Evolutionary conservation across 208 protist genomes (phyloP), one percentile per base, ranked within the genome.

Genomic region (Trypanosoma cruzi): DNA sequence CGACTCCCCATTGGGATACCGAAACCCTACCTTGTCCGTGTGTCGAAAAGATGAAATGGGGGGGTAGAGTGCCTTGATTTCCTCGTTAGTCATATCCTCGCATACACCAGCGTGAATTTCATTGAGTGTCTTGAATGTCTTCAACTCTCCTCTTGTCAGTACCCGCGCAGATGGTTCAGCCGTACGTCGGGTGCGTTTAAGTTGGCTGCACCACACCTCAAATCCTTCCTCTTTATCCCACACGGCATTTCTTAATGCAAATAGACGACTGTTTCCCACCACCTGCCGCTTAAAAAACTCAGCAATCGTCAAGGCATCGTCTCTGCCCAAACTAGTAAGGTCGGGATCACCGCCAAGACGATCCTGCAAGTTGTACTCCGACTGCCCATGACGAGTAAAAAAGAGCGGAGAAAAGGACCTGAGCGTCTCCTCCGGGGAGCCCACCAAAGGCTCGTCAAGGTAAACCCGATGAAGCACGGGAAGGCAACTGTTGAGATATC

Each of bases 81-180:
- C 89, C 8, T 92, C 82, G 62, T 89, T 90, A 26, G 89, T 95
- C 81, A 95, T 89, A 61, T 92, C 84, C 70, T 95, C 89, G 52
- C 89, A 95, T 56, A 95, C 87, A 28, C 89, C 89, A 58, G 86
- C 89, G 61, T 95, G 84, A 60, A 95, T 95, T 68, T 95, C 89
- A 75, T 95, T 95, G 26, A 95, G 68, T 5, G 85, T 87, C 63
- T 87, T 85, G 67, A 87, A 89, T 11, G 57, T 66, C 29, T 63
- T 70, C 13, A 82, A 34, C n/a, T 77, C 42, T 14, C 77, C 83
- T 24, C 55, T 59, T 26, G 74, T 79, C 18, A 90, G 77, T 18
- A 88, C 76, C 32, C 69, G 63, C 0, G 85, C 79, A 13, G 82
- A 83, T 6, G 84, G 84, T 56, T 76, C 63, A 29, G 85, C 89